Evolutionary conservation across 768 basidiomycete species (phyloP).

Genomic region (Paxillus rubicundulus): DNA sequence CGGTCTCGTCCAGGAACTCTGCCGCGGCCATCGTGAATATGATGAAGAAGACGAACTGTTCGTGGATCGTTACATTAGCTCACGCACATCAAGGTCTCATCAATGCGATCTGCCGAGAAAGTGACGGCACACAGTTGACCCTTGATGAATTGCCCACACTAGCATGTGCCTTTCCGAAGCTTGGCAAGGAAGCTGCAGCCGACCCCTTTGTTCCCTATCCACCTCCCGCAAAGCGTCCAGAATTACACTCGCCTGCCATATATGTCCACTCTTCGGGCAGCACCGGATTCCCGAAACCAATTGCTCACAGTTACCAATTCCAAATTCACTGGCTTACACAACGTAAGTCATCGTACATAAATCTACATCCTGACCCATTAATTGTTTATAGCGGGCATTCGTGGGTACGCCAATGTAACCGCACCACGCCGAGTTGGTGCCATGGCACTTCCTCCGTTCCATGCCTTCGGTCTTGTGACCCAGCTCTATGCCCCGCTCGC

Average conservation of each 20-base stretch:
- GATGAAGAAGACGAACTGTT: constrained; percentile 23
- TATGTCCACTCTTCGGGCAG: constrained; percentile 52
- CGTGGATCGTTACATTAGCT: constrained; percentile 16
- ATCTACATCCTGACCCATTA: not conserved
- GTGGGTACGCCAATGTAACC: constrained; percentile 3
- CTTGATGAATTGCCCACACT: constrained; percentile 21
- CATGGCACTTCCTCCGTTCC: constrained; percentile 29
- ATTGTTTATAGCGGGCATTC: constrained; percentile 2
- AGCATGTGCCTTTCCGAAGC: constrained; percentile 38
- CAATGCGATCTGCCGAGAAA: constrained; percentile 1
- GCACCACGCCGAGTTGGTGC: constrained; percentile 17
- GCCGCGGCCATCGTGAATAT: constrained; percentile 34
- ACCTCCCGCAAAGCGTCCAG: constrained; percentile 7
- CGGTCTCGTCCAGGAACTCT: constrained; percentile 41
- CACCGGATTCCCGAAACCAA: constrained; percentile 49
- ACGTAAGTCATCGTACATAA: constrained; percentile 27
- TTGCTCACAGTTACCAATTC: constrained; percentile 34
- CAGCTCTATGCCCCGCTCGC: constrained; percentile 21
- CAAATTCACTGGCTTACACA: constrained; percentile 35
- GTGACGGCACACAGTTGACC: not conserved
- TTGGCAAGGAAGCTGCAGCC: constrained; percentile 31
- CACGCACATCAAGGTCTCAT: constrained; percentile 20
- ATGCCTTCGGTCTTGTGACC: constrained; percentile 18
- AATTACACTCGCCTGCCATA: constrained; percentile 36
- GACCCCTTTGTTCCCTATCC: constrained; percentile 22